Evolutionary conservation across 2,329 filamentous ascomycete genomes (phyloP).

Genomic region (Exserohilum turcica): DNA sequence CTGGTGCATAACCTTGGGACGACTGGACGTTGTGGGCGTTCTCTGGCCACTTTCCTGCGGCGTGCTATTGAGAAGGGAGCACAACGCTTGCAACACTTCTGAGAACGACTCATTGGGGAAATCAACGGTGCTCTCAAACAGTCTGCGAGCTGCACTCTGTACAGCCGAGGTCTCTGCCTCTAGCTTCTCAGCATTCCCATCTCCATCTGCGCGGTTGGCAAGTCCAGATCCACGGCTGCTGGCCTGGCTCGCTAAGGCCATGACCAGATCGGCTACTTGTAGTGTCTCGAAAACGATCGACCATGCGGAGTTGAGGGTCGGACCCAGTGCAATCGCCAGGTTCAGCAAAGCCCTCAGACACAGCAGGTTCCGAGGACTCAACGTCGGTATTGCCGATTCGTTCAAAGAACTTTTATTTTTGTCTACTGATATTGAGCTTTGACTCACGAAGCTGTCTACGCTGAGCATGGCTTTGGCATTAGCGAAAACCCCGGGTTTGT

Average conservation of each 20-base stretch:
- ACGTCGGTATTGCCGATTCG: constrained; percentile 54
- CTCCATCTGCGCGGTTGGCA: constrained; percentile 29
- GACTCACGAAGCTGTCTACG: constrained; percentile 71
- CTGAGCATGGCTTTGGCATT: constrained; percentile 75
- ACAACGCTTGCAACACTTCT: constrained; percentile 76
- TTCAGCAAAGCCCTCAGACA: constrained; percentile 93
- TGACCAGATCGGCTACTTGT: constrained; percentile 88
- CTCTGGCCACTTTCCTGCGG: constrained; percentile 30
- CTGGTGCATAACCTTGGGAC: constrained; percentile 41
- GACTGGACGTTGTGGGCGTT: constrained; percentile 26
- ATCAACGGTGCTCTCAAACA: constrained; percentile 90
- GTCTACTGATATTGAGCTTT: constrained; percentile 58
- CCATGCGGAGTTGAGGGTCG: constrained; percentile 84
- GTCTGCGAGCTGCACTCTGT: constrained; percentile 80
- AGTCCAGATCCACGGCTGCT: constrained; percentile 24
- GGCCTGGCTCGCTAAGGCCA: constrained; percentile 56
- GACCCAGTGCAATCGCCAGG: constrained; percentile 89
- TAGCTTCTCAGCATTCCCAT: constrained; percentile 52
- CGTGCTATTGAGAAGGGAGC: constrained; percentile 64
- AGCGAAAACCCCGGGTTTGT: constrained; percentile 65
- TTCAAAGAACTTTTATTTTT: constrained; percentile 64
- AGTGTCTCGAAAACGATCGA: constrained; percentile 89
- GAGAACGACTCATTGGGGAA: constrained; percentile 84
- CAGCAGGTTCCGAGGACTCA: constrained; percentile 87
- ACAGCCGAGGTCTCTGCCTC: constrained; percentile 83